Evolutionary conservation across 345 rosid species (phyloP), one percentile per base, ranked within the genome.

Genomic region (Laguncularia racemosa): DNA sequence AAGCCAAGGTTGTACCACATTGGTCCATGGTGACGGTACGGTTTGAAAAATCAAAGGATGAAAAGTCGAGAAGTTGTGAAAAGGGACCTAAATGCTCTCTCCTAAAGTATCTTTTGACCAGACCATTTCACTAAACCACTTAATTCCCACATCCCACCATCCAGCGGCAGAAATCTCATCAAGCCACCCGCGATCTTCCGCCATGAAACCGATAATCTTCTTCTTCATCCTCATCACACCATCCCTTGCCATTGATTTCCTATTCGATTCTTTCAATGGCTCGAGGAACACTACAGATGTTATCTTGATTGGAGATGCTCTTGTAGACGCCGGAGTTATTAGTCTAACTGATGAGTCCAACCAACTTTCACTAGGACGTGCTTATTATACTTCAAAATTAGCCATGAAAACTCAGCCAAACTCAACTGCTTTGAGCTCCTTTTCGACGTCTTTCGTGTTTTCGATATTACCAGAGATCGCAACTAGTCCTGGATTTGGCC

Each of bases 401-500:
- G 55, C 67, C 20, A 76, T 89, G 55, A 78, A 58, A 52, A 71
- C 76, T 45, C 52, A 59, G 16, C 60, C 85, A n/a, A 77, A 80
- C 61, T 74, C 81, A 20, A 71, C 86, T 14, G 40, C 73, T 1
- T 72, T 86, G n/a, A 66, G 86, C 9, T 83, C 95, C 14, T 90
- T 90, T 64, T 83, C 90, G 0, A 90, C 95, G 56, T 76, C 91
- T 10, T 74, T 77, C 44, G 76, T 80, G 28, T 77, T 80, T 75
- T 80, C 79, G 6, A 40, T 80, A 14, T 53, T 80, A 50, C 81
- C 79, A 6, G 56, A 73, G 55, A 80, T 87, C 53, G 64, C 87
- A 20, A 65, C 89, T 7, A 83, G 83, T 20, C 96, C 97, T 0
- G 93, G 95, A 6, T 85, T 87, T 26, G 97, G 93, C 71, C 89